These are phyloP conservation scores for Lanmaoa pseudosensibilis DNA, from an alignment of 768 basidiomycete genomes.

Conservation along the genomic window DNA sequence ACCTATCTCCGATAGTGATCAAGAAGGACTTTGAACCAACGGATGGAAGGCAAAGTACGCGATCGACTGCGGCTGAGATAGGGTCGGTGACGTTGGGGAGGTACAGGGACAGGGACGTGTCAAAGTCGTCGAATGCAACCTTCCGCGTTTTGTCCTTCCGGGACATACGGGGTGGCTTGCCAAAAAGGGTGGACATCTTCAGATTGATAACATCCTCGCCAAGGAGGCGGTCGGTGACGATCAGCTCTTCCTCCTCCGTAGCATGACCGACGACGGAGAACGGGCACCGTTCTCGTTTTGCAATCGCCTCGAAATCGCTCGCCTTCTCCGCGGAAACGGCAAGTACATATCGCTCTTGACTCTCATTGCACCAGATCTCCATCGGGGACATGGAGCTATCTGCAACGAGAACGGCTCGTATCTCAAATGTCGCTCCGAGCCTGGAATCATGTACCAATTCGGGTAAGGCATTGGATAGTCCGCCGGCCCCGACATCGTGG, in stretches of 20 bases:
- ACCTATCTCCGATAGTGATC: conserved; percentile 96
- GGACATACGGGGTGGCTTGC: conserved; percentile 91
- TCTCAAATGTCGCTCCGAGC: conserved; percentile 91
- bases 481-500: conserved; percentile 98
- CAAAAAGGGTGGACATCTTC: conserved; percentile 94
- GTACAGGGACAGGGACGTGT: conserved; percentile 66
- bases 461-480: conserved; percentile 93
- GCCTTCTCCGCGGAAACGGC: conserved; percentile 72
- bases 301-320: conserved; percentile 68
- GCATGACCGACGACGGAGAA: conserved; percentile 90
- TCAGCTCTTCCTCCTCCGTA: conserved; percentile 74
- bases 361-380: conserved; percentile 99
- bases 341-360: conserved; percentile 95
- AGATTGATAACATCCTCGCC: conserved; percentile 79
- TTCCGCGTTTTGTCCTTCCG: conserved; percentile 58
- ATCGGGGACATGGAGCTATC: conserved; percentile 96
- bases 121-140: conserved; percentile 55
- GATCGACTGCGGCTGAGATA: conserved; percentile 64
- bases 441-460: conserved; percentile 95
- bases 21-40: conserved; percentile 97
- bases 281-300: conserved; percentile 87
- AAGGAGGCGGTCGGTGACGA: conserved; percentile 87
- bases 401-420: conserved; percentile 88
- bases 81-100: conserved; percentile 52
- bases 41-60: conserved; percentile 86